Evolutionary conservation across 805 yeast genomes (phyloP), one percentile per base, ranked within the genome.

Genomic region (Geotrichum ghanense): DNA sequence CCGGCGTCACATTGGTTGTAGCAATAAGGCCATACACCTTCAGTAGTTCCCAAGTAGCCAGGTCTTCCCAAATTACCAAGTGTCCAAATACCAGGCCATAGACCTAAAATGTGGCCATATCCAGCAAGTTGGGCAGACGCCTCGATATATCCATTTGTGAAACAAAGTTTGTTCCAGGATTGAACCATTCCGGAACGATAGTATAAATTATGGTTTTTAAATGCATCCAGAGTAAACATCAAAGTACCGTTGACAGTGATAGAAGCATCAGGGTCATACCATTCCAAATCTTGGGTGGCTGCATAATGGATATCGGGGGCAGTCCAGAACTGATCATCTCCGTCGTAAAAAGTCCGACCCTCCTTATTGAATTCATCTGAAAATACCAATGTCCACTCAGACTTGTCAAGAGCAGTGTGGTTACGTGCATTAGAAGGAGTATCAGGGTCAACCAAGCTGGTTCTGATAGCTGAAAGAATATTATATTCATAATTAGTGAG

Each of bases 21-120:
- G 1, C 90, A 71, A 58, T 88, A 89, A 3, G 97, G 97, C 97
- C 97, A 89, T 22, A 84, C 81, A 50, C 97, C 97, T 22, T 89
- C 95, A 2, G 95, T 78, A 2, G 90, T 71, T 3, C 95, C 86
- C 68, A 78, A 66, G 60, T 77, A 89, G 9, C 97, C 97, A 0
- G 97, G 94, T 56, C 97, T 77, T 22, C 83, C 97, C 53, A 89
- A 70, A 59, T 89, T 89, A 41, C 97, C 97, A 78, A 89, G 71
- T 3, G 95, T 75, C 97, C 97, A 89, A 48, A 86, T 56, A 71
- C 96, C 97, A 1, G 97, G 97, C 97, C 97, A 89, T 53, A 89
- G 68, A 19, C 97, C 97, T 3, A 82, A 70, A 24, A 81, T 72
- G 47, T 76, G 69, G 56, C 95, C 95, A 54, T 74, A 75, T 51